Evolutionary conservation across 2,329 filamentous ascomycete species (phyloP), one percentile per base, ranked within the genome.

Genomic region (Aspergillus sp.): DNA sequence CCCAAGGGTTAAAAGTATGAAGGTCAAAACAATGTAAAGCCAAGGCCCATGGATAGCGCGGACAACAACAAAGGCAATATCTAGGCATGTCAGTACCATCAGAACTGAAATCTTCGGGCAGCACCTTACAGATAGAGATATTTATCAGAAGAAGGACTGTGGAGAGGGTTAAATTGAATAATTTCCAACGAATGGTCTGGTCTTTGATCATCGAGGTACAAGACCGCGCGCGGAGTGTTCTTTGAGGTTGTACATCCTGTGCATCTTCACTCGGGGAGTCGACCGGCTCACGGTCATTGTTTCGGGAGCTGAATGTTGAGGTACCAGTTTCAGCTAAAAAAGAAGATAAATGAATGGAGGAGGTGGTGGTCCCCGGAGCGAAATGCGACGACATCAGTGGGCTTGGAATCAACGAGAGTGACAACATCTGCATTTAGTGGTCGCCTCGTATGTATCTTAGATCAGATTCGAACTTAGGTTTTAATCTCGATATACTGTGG

Each of bases 1-100:
- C 2, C 88, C 87, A 35, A 88, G 83, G 52, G 88, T 79, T 52
- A 96, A 76, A 57, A 96, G 87, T 62, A 93, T 81, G 53, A 96
- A 81, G 56, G 96, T 87, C 59, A 96, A 82, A 53, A 96, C 80
- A 58, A 96, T 85, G 66, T 91, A 90, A 68, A 96, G 88, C 73
- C 91, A 89, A 70, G 85, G 85, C 43, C 84, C 84, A 51, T 84
- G 78, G 59, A 86, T 80, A 41, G 83, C 84, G 60, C 85, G 81
- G 3, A 88, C 87, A 45, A 92, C 79, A 19, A 86, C 84, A 45
- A 96, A 82, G 5, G 84, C 84, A 62, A 96, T 82, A 70, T 95
- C 91, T 95, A 60, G 19, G 52, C 31, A 8, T 52, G 40, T 65
- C 24, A 64, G 62, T 33, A 51, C 14, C n/a, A 12, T 33, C 40